phyloP scores from a whole-genome alignment of 2,329 filamentous ascomycete genomes.

The Colletotrichum coccodes region DNA sequence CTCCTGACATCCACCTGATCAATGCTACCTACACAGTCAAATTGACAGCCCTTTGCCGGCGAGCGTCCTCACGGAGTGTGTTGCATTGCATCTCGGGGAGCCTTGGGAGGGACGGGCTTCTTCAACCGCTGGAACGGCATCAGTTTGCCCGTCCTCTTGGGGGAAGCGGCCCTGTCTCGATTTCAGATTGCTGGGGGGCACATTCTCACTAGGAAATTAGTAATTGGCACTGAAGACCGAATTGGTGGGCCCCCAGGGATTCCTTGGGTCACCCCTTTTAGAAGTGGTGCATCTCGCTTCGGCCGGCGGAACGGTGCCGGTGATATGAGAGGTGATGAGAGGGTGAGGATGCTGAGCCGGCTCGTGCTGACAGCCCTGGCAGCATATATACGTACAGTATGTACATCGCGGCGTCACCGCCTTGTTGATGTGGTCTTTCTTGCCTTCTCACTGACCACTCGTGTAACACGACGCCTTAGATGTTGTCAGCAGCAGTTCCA shows the following conservation, averaged over 20 bases:
- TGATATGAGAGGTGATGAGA: constrained; percentile 21
- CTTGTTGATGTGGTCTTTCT: neutral
- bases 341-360: neutral
- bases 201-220: neutral
- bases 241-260: constrained; percentile 10
- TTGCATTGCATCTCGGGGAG: constrained; percentile 24
- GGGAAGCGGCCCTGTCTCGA: neutral
- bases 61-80: constrained; percentile 10
- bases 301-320: constrained; percentile 14
- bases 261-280: neutral
- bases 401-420: neutral
- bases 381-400: neutral
- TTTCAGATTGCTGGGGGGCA: constrained; percentile 13
- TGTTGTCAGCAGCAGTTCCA: neutral
- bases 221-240: constrained; percentile 14
- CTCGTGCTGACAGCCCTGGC: neutral
- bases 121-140: neutral
- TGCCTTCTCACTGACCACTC: neutral
- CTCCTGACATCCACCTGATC: neutral
- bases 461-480: neutral
- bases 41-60: neutral
- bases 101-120: neutral
- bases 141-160: neutral
- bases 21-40: too few relatives aligned
- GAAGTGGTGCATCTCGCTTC: constrained; percentile 23